These are phyloP conservation scores for Prunus yedoensis DNA, from an alignment of 331 rosid genomes.

Conservation along the genomic window DNA sequence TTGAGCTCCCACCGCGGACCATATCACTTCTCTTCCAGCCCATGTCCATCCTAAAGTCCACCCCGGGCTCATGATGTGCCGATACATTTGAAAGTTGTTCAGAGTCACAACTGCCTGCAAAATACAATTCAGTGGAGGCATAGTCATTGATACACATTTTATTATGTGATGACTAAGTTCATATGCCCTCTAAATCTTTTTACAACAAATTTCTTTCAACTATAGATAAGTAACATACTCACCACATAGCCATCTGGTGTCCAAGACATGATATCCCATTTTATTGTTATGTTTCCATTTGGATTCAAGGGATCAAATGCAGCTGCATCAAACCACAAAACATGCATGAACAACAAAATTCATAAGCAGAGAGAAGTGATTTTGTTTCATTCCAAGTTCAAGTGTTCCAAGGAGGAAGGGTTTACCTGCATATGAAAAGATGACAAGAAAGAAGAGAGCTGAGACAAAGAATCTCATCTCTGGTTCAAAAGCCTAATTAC, in stretches of 20 bases:
- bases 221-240: conserved; percentile 11
- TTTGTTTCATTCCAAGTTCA: background rate
- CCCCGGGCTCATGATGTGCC: conserved; percentile 89
- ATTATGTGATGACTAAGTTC: background rate
- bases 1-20: conserved; percentile 82
- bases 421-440: conserved; percentile 60
- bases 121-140: background rate
- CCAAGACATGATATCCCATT: conserved; percentile 97
- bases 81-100: conserved; percentile 83
- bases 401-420: background rate
- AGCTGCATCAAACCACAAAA: conserved; percentile 35
- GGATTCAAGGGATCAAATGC: conserved; percentile 98
- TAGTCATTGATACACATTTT: background rate
- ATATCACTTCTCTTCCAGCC: conserved; percentile 91
- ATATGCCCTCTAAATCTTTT: background rate
- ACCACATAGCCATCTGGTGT: conserved; percentile 95
- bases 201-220: background rate
- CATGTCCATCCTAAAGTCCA: conserved; percentile 96
- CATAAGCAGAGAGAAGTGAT: background rate
- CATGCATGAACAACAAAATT: conserved; percentile 3
- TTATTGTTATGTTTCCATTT: conserved; percentile 77
- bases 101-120: conserved; percentile 68
- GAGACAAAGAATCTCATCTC: conserved; percentile 49
- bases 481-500: background rate
- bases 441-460: conserved; percentile 39